Evolutionary conservation across 768 basidiomycete species (phyloP).

Genomic region (Hygrocybe punicea): DNA sequence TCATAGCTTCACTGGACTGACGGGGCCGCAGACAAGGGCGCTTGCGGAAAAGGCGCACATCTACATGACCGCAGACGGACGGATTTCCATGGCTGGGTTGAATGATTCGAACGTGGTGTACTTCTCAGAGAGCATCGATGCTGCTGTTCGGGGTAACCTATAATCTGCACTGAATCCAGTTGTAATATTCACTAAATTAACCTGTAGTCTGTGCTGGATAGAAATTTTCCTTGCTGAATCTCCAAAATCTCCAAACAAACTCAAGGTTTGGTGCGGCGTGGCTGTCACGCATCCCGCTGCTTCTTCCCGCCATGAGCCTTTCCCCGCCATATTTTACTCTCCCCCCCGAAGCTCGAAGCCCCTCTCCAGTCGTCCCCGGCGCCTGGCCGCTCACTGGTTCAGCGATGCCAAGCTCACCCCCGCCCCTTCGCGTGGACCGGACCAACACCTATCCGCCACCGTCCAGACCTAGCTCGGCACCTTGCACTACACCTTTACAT

Average conservation of each 20-base stretch:
- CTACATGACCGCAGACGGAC: slow-evolving; percentile 92
- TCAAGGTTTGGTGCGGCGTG: slow-evolving; percentile 1
- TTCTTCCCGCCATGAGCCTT: slow-evolving; percentile 7
- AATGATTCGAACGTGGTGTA: slow-evolving; percentile 83
- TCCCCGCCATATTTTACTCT: neutral
- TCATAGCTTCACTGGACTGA: slow-evolving; percentile 80
- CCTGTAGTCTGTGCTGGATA: slow-evolving; percentile 8
- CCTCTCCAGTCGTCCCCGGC: slow-evolving; percentile 35
- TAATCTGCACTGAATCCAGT: too few relatives aligned
- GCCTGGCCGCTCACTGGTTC: slow-evolving; percentile 40
- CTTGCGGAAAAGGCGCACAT: slow-evolving; percentile 86
- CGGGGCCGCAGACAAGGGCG: slow-evolving; percentile 70
- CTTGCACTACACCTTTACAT: slow-evolving; percentile 14
- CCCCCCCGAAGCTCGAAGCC: neutral
- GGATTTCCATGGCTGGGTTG: slow-evolving; percentile 91
- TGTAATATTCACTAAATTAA: slow-evolving; percentile 12
- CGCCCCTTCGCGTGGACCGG: slow-evolving; percentile 13
- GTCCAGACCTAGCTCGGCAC: neutral
- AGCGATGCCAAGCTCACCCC: neutral
- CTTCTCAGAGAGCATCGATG: slow-evolving; percentile 84
- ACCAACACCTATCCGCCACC: slow-evolving; percentile 20
- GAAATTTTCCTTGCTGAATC: slow-evolving; percentile 6
- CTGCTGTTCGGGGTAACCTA: slow-evolving; percentile 73
- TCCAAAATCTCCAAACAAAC: neutral
- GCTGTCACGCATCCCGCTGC: neutral